Base-by-base conservation (phyloP, 2,329 filamentous ascomycete species). In the Venturiaceae sp. region DNA sequence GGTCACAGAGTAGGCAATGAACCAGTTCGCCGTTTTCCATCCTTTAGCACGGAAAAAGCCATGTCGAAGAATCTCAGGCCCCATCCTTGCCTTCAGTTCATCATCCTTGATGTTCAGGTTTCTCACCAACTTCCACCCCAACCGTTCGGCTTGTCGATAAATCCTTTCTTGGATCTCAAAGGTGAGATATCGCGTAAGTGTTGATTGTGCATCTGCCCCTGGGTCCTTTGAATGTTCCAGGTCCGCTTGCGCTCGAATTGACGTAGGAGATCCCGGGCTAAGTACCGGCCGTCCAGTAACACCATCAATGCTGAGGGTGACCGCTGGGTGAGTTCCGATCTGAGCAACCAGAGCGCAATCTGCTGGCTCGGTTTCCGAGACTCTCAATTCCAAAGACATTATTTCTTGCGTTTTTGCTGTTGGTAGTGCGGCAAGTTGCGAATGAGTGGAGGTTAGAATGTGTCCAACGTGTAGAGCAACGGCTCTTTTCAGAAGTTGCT, bases 401-500 rank as follows among this genome's bases (percentile, higher is more conserved):
- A n/a, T n/a, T 53, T 23, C 52, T 53, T 19, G 54, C 14, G 28
- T 26, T 8, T 52, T 33, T 39, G 11, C 28, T n/a, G n/a, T n/a
- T 28, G 54, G 54, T 16, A 46, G 44, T 5, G 32, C 30, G 14
- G 34, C 32, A 19, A 53, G 30, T 26, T 53, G 19, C 3, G 30
- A 14, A 14, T 53, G 30, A 23, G 34, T 37, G 33, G 52, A 34
- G 16, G 23, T 28, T 14, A 60, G 44, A 16, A 58, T 53, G 21
- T 52, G 21, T 23, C 57, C 46, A 11, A 58, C 47, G 30, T 57
- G 58, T 16, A 32, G 54, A 46, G 58, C 86, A 64, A 95, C 86
- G 19, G 92, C 83, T 34, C 80, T 80, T 64, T 86, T 86, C 46
- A 99, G 73, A 3, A 96, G 80, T 5, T 75, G 69, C 67, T 96